Evolutionary conservation across 306 rosid species (phyloP), one percentile per base, ranked within the genome.

Genomic region (Calophaca sinica): DNA sequence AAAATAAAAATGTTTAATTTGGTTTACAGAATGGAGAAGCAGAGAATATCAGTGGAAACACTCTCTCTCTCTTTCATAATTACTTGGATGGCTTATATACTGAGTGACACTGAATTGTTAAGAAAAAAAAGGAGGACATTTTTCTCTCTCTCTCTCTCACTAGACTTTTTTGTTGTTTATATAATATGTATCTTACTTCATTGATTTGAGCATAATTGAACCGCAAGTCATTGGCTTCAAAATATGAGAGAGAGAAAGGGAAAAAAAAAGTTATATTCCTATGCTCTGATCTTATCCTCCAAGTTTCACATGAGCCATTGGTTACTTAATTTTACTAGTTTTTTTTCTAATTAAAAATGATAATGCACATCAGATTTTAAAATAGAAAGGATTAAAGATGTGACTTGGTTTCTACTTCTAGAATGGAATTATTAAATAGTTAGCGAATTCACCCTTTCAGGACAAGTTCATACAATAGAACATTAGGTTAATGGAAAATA

Each of bases 21-120:
- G 58, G 44, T 49, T 72, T 80, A 72, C 41, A 66, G 79, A 78
- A 82, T 80, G 82, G 59, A 5, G 86, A 83, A 76, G 62, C 82
- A 72, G 73, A 66, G 81, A 68, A 83, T 42, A 61, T 63, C 81
- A 84, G 57, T 57, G 60, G 44, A 59, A 76, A 57, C 70, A 62
- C 69, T 62, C 60, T 42, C 15, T 58, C 5, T 58, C 38, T 80
- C 39, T 64, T 38, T 36, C 48, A 20, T 20, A 20, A 20, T 55
- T 1, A 64, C 65, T 36, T 60, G 69, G 75, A 5, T 68, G 70
- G 63, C 45, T 69, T 69, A 63, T 60, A 50, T 39, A 38, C 77
- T 60, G 75, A 57, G 82, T 62, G 55, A 75, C 50, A 53, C 72
- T 53, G 78, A 85, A 78, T 44, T 51, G 70, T 45, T 52, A 50